Evolutionary conservation across 2,329 filamentous ascomycete species (phyloP), one percentile per base, ranked within the genome.

Genomic region (Cercospora sp.): DNA sequence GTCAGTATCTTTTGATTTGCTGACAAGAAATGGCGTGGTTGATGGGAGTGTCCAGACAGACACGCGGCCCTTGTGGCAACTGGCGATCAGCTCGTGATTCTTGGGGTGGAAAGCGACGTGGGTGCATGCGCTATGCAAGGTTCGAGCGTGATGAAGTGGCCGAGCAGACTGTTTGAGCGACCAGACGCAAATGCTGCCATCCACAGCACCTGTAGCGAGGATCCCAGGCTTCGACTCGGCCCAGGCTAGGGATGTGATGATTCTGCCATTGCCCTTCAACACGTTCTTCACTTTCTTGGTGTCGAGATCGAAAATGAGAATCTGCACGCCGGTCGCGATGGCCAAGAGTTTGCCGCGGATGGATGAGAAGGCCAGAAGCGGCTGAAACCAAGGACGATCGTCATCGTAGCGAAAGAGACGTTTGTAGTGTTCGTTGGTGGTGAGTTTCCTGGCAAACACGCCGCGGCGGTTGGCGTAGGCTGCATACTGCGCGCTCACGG

Each of bases 111-210:
- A 64, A 20, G 67, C 67, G 13, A 72, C 62, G 26, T 68, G 64
- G n/a, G 30, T 66, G 62, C 70, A 73, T 12, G 71, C 68, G 55
- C 70, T 68, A 40, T 67, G 60, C 36, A 64, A 66, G 9, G 63
- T 64, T 8, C 67, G 70, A n/a, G 72, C 59, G 20, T 72, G 68
- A 58, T 71, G 60, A 13, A 70, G 30, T 5, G 73, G 72, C 23
- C 60, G 65, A 18, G 68, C 66, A 7, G 71, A 51, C 9, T 71
- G 57, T 18, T 63, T 62, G 28, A 75, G 58, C n/a, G 71, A 68
- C 72, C 72, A 75, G 4, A 73, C 63, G 28, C 69, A 71, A 30
- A 73, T 68, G 36, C 64, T 67, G 13, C 73, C 73, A 40, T 75
- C 72, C 8, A 71, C 68, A 12, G 66, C 63, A 10, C 73, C 73